phyloP scores from a whole-genome alignment of 768 basidiomycete species.

The Pulveroboletus sp. region DNA sequence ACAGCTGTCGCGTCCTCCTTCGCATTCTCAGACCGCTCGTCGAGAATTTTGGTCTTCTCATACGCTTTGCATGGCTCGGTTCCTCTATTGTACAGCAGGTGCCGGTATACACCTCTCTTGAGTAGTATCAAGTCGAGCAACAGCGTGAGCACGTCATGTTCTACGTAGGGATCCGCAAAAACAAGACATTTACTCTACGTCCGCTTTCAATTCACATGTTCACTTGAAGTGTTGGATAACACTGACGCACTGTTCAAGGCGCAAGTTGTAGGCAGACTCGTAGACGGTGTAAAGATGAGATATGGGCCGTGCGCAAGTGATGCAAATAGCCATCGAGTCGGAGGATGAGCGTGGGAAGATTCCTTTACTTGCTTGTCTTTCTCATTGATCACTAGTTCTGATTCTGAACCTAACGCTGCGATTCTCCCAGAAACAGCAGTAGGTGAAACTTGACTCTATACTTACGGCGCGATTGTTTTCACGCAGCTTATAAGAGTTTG shows the following conservation, averaged over 20 bases:
- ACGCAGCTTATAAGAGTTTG: too few relatives aligned
- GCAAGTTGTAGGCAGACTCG: conserved; percentile 70
- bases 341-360: not conserved
- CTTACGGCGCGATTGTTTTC: too few relatives aligned
- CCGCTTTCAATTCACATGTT: conserved; percentile 5
- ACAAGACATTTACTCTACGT: conserved; percentile 54
- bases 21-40: not conserved
- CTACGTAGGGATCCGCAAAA: conserved; percentile 86
- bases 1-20: not conserved
- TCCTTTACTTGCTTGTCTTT: too few relatives aligned
- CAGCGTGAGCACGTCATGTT: conserved; percentile 72
- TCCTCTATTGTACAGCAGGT: conserved; percentile 79
- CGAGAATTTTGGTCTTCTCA: conserved; percentile 9
- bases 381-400: too few relatives aligned
- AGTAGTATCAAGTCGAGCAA: conserved; percentile 79
- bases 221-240: not conserved
- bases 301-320: conserved; percentile 62
- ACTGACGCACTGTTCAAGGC: conserved; percentile 83
- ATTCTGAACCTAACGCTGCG: too few relatives aligned
- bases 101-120: conserved; percentile 78
- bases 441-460: too few relatives aligned
- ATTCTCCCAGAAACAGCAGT: too few relatives aligned
- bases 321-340: conserved; percentile 80
- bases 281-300: conserved; percentile 80
- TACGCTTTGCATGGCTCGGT: conserved; percentile 53